Conservation (phyloP, 192 early-diverging fungal genomes). For the Coemansia javaensis region DNA sequence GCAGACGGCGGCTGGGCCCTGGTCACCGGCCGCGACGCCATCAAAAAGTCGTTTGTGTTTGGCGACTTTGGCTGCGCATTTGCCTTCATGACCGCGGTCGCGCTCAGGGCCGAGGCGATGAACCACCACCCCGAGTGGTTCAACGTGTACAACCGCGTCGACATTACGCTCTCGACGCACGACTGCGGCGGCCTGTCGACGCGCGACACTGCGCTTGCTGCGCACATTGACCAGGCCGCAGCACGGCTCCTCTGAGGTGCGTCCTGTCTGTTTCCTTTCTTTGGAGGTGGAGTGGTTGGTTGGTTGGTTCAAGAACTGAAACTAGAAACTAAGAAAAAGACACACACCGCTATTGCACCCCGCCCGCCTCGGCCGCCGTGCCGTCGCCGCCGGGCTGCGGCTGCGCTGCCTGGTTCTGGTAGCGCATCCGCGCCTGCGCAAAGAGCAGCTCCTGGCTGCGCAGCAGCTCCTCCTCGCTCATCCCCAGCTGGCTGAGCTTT, state of each 20-base stretch:
- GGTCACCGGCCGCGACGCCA: constrained; percentile 63
- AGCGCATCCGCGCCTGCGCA: constrained; percentile 76
- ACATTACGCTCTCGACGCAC: constrained; percentile 87
- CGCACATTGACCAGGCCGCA: constrained; percentile 58
- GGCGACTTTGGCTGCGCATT: constrained; percentile 83
- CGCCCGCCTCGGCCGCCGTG: constrained; percentile 5
- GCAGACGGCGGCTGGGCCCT: constrained; percentile 55
- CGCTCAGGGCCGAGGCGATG: constrained; percentile 81
- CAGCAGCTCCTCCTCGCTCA: constrained; percentile 80
- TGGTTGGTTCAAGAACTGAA: too few relatives aligned
- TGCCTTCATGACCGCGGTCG: constrained; percentile 92
- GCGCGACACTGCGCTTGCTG: constrained; percentile 72
- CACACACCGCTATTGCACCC: constrained; percentile 6
- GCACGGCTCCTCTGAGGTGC: background rate
- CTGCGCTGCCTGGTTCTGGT: constrained; percentile 51
- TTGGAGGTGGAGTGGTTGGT: too few relatives aligned
- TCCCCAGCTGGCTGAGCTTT: constrained; percentile 71
- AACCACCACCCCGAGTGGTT: constrained; percentile 98
- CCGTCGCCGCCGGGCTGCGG: constrained; percentile 12
- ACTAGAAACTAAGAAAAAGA: too few relatives aligned
- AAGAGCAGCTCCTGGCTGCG: constrained; percentile 83
- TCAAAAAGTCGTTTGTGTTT: constrained; percentile 73
- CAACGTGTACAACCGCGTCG: constrained; percentile 91
- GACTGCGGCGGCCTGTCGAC: constrained; percentile 77
- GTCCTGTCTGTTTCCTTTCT: too few relatives aligned